These are phyloP conservation scores for Fraxinus velutina DNA, from an alignment of 305 asterid species.

Conservation along the genomic window DNA sequence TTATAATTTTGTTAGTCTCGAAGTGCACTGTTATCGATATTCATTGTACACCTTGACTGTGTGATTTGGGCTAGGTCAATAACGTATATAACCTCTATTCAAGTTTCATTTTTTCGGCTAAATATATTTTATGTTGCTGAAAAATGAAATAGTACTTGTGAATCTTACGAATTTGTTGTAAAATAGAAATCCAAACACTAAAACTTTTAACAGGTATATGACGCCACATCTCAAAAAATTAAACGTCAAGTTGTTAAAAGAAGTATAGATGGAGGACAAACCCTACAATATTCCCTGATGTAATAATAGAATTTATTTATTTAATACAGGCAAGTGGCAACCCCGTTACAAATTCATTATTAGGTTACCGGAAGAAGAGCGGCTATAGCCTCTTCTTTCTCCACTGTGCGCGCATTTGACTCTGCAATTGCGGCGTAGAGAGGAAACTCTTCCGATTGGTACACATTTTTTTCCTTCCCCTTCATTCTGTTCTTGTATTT, in stretches of 20 bases:
- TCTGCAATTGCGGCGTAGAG: neutral
- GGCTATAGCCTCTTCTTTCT: neutral
- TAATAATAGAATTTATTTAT: neutral
- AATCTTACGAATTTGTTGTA: neutral
- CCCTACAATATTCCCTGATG: neutral
- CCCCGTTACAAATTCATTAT: neutral
- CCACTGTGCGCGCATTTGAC: neutral
- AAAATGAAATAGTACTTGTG: neutral
- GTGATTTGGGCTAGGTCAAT: neutral
- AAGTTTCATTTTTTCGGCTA: too few species aligned
- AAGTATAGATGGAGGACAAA: neutral
- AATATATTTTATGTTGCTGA: too few species aligned
- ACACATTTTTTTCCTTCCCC: neutral
- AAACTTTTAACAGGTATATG: neutral
- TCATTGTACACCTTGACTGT: neutral
- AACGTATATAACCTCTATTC: neutral
- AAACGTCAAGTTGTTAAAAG: neutral
- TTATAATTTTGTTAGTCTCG: neutral
- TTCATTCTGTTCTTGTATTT: neutral
- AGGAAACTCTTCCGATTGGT: neutral
- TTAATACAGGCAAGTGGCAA: neutral
- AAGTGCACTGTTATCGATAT: neutral
- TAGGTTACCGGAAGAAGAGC: neutral
- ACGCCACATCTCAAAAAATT: neutral
- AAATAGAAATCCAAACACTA: neutral